Base-by-base conservation (phyloP, 805 yeast genomes). In the Candida dajiaensis region DNA sequence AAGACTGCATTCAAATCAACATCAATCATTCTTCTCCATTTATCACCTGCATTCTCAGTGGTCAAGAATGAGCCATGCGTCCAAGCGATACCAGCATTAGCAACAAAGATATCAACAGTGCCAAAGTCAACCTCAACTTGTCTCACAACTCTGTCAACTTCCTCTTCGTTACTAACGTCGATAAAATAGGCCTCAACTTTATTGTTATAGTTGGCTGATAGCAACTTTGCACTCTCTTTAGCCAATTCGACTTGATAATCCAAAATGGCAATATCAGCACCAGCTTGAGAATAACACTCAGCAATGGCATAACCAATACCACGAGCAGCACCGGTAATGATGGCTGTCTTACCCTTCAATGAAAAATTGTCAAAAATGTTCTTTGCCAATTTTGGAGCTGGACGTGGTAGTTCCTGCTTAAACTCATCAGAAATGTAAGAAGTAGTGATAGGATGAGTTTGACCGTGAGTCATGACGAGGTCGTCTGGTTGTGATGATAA, bases 11-110 rank as follows among this genome's bases (percentile, higher is more conserved):
- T 82, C 50, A 89, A 70, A 62, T 89, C 94, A 46, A 85, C 78
- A 60, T 80, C 77, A 61, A 88, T 74, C 46, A 89, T 79, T 54
- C 78, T 79, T 62, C 75, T 70, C 90, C 95, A 89, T 57, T 79
- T 81, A 45, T 68, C 72, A 29, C 58, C 56, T 3, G 68, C 70
- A 43, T 28, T 63, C 26, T 18, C 39, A 20, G 42, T 20, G 12
- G 39, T 77, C 47, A 77, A 63, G 50, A 80, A 62, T 18, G 76
- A 76, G 20, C 90, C 89, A 25, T 76, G 71, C 20, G 79, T 74
- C 95, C 95, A 88, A 15, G 89, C 81, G 41, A 87, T 80, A 38
- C 96, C 96, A 13, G 96, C 96, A 64, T 89, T 89, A 57, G 95
- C 95, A 41, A 89, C 94, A 58, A 86, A 83, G 23, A 87, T 70